Evolutionary conservation across 441 rosid species (phyloP).

Genomic region (Gossypium trilobum): DNA sequence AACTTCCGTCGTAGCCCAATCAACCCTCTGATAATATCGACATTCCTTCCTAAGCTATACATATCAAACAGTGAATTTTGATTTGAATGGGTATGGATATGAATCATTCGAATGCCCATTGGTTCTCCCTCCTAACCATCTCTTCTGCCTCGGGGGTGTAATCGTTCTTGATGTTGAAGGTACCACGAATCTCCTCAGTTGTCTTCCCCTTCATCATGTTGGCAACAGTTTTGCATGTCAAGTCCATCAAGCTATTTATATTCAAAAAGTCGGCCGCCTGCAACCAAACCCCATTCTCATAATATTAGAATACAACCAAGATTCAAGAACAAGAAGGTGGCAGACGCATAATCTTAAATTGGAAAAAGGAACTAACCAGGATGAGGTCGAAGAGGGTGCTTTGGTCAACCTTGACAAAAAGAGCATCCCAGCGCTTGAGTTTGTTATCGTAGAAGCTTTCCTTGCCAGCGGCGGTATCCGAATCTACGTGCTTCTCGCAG

Average conservation of each 20-base stretch:
- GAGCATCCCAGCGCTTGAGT: constrained; percentile 30
- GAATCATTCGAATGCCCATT: background rate
- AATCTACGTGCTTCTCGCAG: constrained; percentile 25
- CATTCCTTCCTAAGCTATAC: too few species aligned
- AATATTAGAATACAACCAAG: background rate
- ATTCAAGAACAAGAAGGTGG: background rate
- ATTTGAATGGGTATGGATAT: too few species aligned
- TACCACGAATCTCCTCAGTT: background rate
- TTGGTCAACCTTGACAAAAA: constrained; percentile 38
- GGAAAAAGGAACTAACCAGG: constrained; percentile 20
- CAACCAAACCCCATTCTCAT: background rate
- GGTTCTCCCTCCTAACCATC: constrained; percentile 18
- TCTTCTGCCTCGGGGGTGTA: background rate
- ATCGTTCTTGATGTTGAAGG: background rate
- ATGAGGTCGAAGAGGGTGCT: constrained; percentile 43
- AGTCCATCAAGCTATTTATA: background rate
- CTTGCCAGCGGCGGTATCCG: background rate
- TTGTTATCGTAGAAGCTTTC: constrained; percentile 16
- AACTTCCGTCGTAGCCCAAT: background rate
- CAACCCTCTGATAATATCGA: too few species aligned
- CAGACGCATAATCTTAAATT: background rate
- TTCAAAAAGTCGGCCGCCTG: constrained; percentile 11
- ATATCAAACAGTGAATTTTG: background rate
- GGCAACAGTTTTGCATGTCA: constrained; percentile 15
- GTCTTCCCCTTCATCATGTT: constrained; percentile 9